These are phyloP conservation scores for Agrocybe pediades DNA, from an alignment of 768 basidiomycete species.

Conservation along the genomic window DNA sequence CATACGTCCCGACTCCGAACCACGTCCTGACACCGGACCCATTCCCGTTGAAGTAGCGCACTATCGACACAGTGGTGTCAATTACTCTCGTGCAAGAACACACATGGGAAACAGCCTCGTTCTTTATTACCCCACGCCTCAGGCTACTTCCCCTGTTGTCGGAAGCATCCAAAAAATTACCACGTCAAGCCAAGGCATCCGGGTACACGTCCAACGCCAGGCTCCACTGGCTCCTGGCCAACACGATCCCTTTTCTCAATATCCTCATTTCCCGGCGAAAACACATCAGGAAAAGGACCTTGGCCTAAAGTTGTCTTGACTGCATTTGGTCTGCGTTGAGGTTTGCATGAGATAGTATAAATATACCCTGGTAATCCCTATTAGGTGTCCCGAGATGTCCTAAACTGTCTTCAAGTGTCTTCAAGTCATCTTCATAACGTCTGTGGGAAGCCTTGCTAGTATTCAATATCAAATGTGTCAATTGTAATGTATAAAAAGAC, in stretches of 20 bases:
- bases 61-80: constrained; percentile 6
- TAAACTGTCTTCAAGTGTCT: no score
- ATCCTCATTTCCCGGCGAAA: constrained; percentile 19
- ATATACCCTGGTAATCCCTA: no score
- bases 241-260: constrained; percentile 19
- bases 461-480: no score
- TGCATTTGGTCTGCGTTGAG: no score
- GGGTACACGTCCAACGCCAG: constrained; percentile 16
- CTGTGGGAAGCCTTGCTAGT: no score
- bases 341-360: no score
- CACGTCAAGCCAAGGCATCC: background rate
- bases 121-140: constrained; percentile 19
- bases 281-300: background rate
- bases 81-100: constrained; percentile 17
- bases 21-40: background rate
- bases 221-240: background rate
- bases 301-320: no score
- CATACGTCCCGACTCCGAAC: background rate
- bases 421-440: no score
- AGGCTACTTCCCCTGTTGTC: constrained; percentile 8
- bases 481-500: no score
- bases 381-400: no score
- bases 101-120: constrained; percentile 27
- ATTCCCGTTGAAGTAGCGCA: constrained; percentile 10
- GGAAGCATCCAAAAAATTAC: constrained; percentile 23